Percentiles rank a stretch among this genome's conserved stretches.
Conservation (phyloP, 768 basidiomycete species). For the Hericium coralloides region DNA sequence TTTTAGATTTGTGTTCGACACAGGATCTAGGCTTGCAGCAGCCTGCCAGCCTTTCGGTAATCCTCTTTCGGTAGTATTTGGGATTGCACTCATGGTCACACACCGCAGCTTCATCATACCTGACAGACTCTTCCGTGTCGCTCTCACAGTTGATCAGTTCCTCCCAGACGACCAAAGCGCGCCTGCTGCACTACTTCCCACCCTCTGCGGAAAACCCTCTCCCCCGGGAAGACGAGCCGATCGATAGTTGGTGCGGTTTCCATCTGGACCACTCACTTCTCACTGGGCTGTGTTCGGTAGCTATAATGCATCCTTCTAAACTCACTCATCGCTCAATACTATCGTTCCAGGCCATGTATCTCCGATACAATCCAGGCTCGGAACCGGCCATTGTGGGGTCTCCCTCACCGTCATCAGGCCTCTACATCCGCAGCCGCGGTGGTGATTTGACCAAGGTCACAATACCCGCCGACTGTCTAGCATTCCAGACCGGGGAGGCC, state of each 20-base stretch:
- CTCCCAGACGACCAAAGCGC: constrained; percentile 83
- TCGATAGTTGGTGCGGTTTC: constrained; percentile 93
- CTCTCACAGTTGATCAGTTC: constrained; percentile 62
- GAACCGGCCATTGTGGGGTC: constrained; percentile 45
- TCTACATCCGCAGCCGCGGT: constrained; percentile 86
- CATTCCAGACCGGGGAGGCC: constrained; percentile 97
- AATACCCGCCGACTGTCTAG: constrained; percentile 79
- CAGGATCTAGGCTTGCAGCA: constrained; percentile 71
- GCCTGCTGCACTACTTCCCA: constrained; percentile 95
- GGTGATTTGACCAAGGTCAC: constrained; percentile 72
- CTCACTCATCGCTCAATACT: not conserved
- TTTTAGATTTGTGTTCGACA: constrained; percentile 73
- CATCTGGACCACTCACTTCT: constrained; percentile 88
- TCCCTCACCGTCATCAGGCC: constrained; percentile 71
- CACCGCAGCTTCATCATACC: constrained; percentile 48
- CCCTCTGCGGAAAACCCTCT: constrained; percentile 33
- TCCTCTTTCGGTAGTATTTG: constrained; percentile 10
- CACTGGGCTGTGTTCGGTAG: constrained; percentile 86
- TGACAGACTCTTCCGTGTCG: constrained; percentile 59
- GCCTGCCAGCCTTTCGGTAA: constrained; percentile 91
- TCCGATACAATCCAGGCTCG: constrained; percentile 36
- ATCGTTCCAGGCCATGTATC: constrained; percentile 65
- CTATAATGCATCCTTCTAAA: constrained; percentile 13
- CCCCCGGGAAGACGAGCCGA: constrained; percentile 45
- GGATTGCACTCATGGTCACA: constrained; percentile 2